Percentiles rank a stretch among this genome's conserved stretches.
Evolutionary conservation across 768 basidiomycete species (phyloP).

Genomic region (Lyophyllum atratum): DNA sequence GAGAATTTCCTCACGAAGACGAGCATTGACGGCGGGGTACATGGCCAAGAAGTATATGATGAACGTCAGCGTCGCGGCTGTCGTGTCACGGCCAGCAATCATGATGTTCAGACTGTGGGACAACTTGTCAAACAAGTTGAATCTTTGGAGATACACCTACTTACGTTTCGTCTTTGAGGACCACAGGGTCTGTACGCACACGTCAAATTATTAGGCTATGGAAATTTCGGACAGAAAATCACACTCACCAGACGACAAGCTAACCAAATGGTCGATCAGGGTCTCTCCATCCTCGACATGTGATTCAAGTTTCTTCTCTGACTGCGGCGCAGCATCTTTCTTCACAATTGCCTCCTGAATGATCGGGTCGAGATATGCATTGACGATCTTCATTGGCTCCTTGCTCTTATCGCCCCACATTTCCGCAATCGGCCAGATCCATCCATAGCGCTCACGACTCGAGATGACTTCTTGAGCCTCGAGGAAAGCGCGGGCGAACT

Average conservation of each 20-base stretch:
- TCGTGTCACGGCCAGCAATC: constrained; percentile 51
- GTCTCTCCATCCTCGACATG: constrained; percentile 45
- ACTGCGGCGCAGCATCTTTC: constrained; percentile 23
- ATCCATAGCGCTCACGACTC: constrained; percentile 42
- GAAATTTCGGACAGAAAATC: neutral
- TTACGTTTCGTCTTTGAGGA: constrained; percentile 51
- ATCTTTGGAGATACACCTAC: neutral
- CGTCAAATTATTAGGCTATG: neutral
- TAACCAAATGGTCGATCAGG: constrained; percentile 57
- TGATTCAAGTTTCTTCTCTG: constrained; percentile 26
- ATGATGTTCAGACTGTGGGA: constrained; percentile 42
- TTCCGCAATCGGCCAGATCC: constrained; percentile 57
- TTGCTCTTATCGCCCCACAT: constrained; percentile 46
- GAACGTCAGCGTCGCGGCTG: constrained; percentile 45
- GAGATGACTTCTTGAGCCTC: constrained; percentile 47
- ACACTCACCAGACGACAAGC: constrained; percentile 44
- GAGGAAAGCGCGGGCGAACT: constrained; percentile 51
- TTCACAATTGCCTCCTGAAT: constrained; percentile 51
- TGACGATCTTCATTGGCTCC: constrained; percentile 53
- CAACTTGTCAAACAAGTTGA: neutral
- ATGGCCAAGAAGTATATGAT: constrained; percentile 48
- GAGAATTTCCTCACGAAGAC: constrained; percentile 60
- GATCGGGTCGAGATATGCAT: constrained; percentile 54
- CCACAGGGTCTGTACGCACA: constrained; percentile 36
- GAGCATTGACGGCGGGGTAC: constrained; percentile 46